These are phyloP conservation scores for Plasmodium fragile DNA, from an alignment of 169 alveolate species.

Conservation along the genomic window DNA sequence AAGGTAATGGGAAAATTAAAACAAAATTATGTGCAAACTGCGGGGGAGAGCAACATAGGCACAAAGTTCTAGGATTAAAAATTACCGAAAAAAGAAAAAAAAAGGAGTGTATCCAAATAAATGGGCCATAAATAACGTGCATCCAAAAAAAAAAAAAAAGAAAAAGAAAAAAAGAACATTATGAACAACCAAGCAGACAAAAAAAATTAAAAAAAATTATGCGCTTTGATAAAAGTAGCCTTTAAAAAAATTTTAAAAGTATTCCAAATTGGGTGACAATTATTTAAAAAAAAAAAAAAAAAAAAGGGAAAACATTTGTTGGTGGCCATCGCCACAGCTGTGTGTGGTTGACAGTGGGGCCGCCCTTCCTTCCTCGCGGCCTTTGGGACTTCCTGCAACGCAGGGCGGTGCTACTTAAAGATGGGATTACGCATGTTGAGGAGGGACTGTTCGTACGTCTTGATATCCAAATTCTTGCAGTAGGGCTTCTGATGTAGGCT, in stretches of 20 bases:
- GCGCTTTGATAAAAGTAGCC: background rate
- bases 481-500: slow-evolving; percentile 31
- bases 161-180: background rate
- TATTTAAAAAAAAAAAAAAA: background rate
- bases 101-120: background rate
- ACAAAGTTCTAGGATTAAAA: slow-evolving; percentile 2
- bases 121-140: background rate
- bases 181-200: background rate
- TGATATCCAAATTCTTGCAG: slow-evolving; percentile 58
- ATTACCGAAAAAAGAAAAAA: background rate
- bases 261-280: background rate
- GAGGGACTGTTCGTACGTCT: slow-evolving; percentile 61
- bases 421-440: slow-evolving; percentile 54
- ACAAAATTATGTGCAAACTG: background rate
- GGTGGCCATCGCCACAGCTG: background rate
- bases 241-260: background rate
- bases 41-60: background rate
- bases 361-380: background rate
- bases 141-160: background rate
- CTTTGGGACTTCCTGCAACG: background rate
- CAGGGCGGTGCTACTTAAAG: slow-evolving; percentile 16
- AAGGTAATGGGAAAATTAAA: background rate
- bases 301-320: background rate
- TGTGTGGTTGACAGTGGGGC: background rate
- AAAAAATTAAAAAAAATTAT: background rate